Evolutionary conservation across 1,139 yeast genomes (phyloP).

Genomic region (Scheffersomyces segobiensis): DNA sequence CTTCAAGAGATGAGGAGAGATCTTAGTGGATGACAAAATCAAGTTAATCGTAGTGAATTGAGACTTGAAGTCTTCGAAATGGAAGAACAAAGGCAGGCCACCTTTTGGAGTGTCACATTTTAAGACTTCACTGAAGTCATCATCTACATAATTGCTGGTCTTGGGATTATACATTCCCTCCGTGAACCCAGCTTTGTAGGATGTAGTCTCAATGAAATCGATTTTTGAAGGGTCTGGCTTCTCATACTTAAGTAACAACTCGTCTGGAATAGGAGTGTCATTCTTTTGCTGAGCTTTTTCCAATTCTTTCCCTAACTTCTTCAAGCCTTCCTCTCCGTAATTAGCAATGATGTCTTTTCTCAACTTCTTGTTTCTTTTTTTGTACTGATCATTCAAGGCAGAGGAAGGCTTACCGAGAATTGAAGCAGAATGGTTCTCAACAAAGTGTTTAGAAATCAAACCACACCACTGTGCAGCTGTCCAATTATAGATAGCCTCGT

Average conservation of each 20-base stretch:
- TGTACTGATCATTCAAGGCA: constrained; percentile 52
- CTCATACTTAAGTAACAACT: constrained; percentile 57
- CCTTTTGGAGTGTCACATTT: constrained; percentile 39
- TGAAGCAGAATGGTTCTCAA: constrained; percentile 70
- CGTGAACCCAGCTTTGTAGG: constrained; percentile 54
- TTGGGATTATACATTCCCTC: constrained; percentile 6
- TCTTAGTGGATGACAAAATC: constrained; percentile 61
- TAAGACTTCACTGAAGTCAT: constrained; percentile 29
- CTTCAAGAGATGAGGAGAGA: constrained; percentile 60
- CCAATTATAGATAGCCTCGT: constrained; percentile 64
- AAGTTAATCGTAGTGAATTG: constrained; percentile 76
- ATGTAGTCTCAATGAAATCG: constrained; percentile 66
- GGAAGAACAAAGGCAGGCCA: constrained; percentile 65
- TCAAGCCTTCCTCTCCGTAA: constrained; percentile 64
- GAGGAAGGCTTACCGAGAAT: constrained; percentile 77
- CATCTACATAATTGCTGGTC: constrained; percentile 19
- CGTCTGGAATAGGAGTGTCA: constrained; percentile 73
- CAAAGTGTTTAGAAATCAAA: constrained; percentile 52
- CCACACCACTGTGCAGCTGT: constrained; percentile 64
- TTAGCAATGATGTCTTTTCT: constrained; percentile 48
- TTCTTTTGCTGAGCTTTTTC: constrained; percentile 66
- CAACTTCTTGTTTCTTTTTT: constrained; percentile 51
- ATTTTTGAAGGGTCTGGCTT: constrained; percentile 78
- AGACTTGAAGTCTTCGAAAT: constrained; percentile 78
- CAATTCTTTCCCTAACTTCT: constrained; percentile 48